Percentiles rank a stretch among this genome's conserved stretches.
Evolutionary conservation across 208 protist genomes (phyloP).

Genomic region (Endotrypanum monterogeii): DNA sequence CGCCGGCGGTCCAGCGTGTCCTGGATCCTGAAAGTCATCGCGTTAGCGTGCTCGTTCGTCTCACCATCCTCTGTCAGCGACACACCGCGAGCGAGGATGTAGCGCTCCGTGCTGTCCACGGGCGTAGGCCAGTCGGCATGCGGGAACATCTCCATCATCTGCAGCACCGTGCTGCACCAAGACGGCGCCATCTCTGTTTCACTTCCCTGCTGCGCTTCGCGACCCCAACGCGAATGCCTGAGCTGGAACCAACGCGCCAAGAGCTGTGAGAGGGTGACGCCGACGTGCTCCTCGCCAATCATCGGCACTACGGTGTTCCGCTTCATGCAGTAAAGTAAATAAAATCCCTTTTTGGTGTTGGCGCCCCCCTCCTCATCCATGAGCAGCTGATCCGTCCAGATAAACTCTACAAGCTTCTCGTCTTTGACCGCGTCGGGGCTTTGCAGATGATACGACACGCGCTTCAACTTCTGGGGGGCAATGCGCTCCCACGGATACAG

Average conservation of each 20-base stretch:
- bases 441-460: constrained; percentile 51
- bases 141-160: constrained; percentile 50
- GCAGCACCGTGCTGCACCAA: constrained; percentile 60
- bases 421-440: constrained; percentile 34
- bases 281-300: constrained; percentile 38
- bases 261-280: constrained; percentile 41
- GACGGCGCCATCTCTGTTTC: constrained; percentile 51
- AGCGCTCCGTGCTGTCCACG: constrained; percentile 27
- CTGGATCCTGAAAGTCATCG: constrained; percentile 19
- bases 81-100: constrained; percentile 42
- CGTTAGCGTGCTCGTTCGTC: constrained; percentile 1
- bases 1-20: constrained; percentile 15
- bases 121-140: constrained; percentile 49
- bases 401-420: constrained; percentile 53
- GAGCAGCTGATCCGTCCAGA: constrained; percentile 67
- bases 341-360: constrained; percentile 78
- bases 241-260: constrained; percentile 78
- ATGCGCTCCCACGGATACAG: constrained; percentile 49
- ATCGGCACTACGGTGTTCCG: constrained; percentile 26
- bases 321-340: constrained; percentile 81
- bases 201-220: constrained; percentile 36
- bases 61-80: constrained; percentile 26
- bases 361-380: constrained; percentile 81
- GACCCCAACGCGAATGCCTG: constrained; percentile 72
- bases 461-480: constrained; percentile 48